These are phyloP conservation scores for Wickerhamiella brachini DNA, from an alignment of 805 yeast species.

Conservation along the genomic window DNA sequence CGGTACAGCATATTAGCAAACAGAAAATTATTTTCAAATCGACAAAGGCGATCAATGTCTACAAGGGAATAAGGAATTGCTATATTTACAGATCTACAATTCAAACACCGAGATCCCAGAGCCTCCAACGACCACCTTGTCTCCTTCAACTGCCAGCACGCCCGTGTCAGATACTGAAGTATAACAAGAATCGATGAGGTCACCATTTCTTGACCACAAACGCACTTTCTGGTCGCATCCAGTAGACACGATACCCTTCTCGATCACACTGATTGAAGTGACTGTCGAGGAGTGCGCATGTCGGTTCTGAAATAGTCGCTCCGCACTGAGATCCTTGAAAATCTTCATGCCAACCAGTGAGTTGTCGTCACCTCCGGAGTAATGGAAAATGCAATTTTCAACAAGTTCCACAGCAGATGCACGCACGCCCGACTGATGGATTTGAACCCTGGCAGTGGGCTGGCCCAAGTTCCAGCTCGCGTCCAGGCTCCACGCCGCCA, in stretches of 20 bases:
- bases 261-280: slow-evolving; percentile 40
- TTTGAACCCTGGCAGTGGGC: slow-evolving; percentile 24
- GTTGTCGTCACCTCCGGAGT: slow-evolving; percentile 92
- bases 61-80: no score
- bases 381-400: slow-evolving; percentile 22
- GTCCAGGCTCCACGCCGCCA: slow-evolving; percentile 48
- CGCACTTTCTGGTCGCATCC: slow-evolving; percentile 77
- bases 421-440: slow-evolving; percentile 82
- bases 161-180: slow-evolving; percentile 92
- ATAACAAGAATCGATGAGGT: slow-evolving; percentile 32
- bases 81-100: neutral
- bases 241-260: slow-evolving; percentile 33
- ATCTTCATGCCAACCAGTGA: slow-evolving; percentile 38
- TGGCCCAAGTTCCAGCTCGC: neutral
- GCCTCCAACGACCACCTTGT: slow-evolving; percentile 9
- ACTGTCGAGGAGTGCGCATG: slow-evolving; percentile 80
- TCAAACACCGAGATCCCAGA: slow-evolving; percentile 12
- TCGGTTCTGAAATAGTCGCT: slow-evolving; percentile 22
- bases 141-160: slow-evolving; percentile 30
- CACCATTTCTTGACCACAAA: slow-evolving; percentile 39
- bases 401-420: slow-evolving; percentile 30
- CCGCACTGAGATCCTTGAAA: slow-evolving; percentile 15
- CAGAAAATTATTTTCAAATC: no score
- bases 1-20: no score
- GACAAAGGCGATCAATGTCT: no score